Percentiles rank a stretch among this genome's conserved stretches.
These are phyloP conservation scores for Glomus cerebriforme DNA, from an alignment of 192 early-diverging fungal genomes.

Conservation along the genomic window DNA sequence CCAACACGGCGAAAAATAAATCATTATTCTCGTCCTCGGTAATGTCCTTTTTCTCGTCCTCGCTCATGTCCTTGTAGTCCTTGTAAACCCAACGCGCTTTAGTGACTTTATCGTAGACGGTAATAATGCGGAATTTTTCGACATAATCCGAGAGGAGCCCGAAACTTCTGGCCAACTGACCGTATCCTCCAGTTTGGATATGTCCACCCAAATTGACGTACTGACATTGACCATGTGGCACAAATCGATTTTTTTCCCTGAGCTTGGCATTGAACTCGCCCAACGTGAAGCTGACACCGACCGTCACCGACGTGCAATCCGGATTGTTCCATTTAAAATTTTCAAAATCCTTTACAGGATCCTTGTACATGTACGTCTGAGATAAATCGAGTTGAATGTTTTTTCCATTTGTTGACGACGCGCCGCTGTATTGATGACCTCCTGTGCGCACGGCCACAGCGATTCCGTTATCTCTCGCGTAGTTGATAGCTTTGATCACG, in stretches of 20 bases:
- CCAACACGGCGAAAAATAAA: constrained; percentile 37
- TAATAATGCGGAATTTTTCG: constrained; percentile 42
- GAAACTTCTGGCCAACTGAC: constrained; percentile 37
- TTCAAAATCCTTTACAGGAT: no score
- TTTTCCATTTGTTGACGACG: constrained; percentile 34
- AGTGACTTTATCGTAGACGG: constrained; percentile 30
- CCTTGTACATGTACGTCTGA: constrained; percentile 37
- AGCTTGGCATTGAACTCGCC: constrained; percentile 36
- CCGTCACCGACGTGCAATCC: constrained; percentile 31
- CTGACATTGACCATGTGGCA: constrained; percentile 35
- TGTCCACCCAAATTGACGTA: constrained; percentile 38
- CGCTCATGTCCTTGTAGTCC: no score
- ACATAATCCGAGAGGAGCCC: constrained; percentile 43
- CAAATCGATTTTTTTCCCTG: constrained; percentile 30
- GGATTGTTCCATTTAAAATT: constrained; percentile 36
- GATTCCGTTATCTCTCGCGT: constrained; percentile 30
- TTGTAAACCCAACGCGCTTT: constrained; percentile 13
- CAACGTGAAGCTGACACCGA: constrained; percentile 35
- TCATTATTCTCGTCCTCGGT: constrained; percentile 35
- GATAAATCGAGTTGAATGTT: constrained; percentile 42
- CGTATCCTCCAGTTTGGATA: constrained; percentile 43
- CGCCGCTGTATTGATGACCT: constrained; percentile 39
- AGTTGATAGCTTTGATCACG: constrained; percentile 36
- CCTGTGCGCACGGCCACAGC: constrained; percentile 38
- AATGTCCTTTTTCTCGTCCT: no score